These are phyloP conservation scores for Musa acuminata DNA, from an alignment of 176 grass and related monocot species.

Conservation along the genomic window DNA sequence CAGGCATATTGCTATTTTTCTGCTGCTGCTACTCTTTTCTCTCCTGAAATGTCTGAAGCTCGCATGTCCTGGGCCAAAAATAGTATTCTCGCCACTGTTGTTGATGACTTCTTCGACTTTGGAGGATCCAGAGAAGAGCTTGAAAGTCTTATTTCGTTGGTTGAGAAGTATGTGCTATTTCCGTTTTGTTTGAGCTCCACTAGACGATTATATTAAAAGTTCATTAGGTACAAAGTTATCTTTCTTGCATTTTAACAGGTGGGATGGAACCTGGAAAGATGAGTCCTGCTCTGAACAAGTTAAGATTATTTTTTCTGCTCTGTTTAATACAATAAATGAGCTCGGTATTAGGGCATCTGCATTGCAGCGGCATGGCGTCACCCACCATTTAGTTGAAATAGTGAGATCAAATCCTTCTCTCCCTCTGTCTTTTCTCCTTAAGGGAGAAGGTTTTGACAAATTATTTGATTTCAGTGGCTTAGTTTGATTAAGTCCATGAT, in stretches of 20 bases:
- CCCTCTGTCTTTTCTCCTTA: not conserved
- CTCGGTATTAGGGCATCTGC: conserved; percentile 44
- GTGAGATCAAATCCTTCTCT: conserved; percentile 28
- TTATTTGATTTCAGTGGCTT: conserved; percentile 37
- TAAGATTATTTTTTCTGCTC: conserved; percentile 50
- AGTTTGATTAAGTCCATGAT: conserved; percentile 52
- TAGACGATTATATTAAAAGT: not conserved
- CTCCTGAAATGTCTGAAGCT: conserved; percentile 42
- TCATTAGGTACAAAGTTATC: not conserved
- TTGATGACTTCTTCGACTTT: conserved; percentile 79
- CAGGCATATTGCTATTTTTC: conserved; percentile 58
- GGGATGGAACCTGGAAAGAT: conserved; percentile 44
- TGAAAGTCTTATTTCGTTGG: conserved; percentile 41
- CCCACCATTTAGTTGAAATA: conserved; percentile 40
- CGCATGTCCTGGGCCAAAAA: conserved; percentile 57
- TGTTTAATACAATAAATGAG: conserved; percentile 47
- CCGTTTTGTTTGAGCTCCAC: not conserved
- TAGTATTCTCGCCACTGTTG: conserved; percentile 44
- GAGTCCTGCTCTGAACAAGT: conserved; percentile 59
- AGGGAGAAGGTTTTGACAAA: not conserved
- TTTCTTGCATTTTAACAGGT: conserved; percentile 26
- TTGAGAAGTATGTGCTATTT: conserved; percentile 43
- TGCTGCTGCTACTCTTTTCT: conserved; percentile 47
- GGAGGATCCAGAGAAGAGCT: conserved; percentile 65
- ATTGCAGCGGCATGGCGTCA: conserved; percentile 41